Evolutionary conservation across 768 basidiomycete genomes (phyloP), one percentile per base, ranked within the genome.

Genomic region (Daedaleopsis sinensis): DNA sequence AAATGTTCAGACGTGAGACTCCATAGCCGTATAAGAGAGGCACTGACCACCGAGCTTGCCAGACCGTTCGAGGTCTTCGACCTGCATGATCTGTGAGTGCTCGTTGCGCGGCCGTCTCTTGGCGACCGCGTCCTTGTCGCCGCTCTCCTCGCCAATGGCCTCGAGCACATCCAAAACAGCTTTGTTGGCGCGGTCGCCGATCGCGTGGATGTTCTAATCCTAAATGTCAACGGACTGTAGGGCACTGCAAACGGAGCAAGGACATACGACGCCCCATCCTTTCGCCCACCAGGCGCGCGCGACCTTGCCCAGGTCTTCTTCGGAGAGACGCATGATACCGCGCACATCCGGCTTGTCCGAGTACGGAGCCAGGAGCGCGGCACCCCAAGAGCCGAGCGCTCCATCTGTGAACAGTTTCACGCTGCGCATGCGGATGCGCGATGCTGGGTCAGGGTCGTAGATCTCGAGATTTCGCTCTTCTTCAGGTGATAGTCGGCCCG

Each of bases 351-450:
- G 87, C 21, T 90, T 84, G 72, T 96, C 93, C 0, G 86, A 82
- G 71, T 97, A 98, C 18, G 94, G 92, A 52, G 88, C 82, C 6
- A 92, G 75, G 58, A 98, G 80, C 0, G 96, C 95, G 0, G 96
- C 95, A 8, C 96, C 96, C 81, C 91, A 93, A 1, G 91, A 93
- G 0, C 96, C 94, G 5, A 98, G 82, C 0, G 96, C 96, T 44
- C 91, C 95, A 69, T 98, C 96, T 0, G 85, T 78, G 68, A 87
- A 86, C 3, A 94, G 76, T 67, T 94, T 94, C 61, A 94, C 77
- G 57, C 86, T 85, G 13, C 89, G 83, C 15, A 84, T 59, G 3
- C 62, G 57, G 18, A 55, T 49, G 42, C 38, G 62, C 5, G 62
- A 57, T 13, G 57, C 37, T 1, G 69, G 75, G 42, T 80, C 69